Percentiles rank a stretch among this genome's conserved stretches.
Conservation (phyloP, 176 grass and related monocot species). For the Thalia dealbata region DNA sequence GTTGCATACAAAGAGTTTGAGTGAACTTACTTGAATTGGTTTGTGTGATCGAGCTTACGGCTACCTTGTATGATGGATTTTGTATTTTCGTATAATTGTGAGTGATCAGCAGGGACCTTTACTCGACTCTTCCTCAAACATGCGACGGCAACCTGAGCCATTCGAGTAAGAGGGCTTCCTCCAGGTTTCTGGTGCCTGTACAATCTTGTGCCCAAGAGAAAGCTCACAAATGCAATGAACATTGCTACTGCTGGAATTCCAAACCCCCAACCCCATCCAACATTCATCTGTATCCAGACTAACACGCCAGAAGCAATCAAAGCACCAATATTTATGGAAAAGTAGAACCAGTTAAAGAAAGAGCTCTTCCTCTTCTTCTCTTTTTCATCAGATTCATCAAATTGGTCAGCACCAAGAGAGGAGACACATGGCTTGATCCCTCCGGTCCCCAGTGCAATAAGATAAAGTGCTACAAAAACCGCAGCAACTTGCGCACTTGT, state of each 20-base stretch:
- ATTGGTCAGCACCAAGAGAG: constrained; percentile 3
- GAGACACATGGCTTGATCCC: constrained; percentile 12
- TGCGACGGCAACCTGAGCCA: not conserved
- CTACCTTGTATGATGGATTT: not conserved
- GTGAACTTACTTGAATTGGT: constrained; percentile 1
- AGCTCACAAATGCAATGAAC: not conserved
- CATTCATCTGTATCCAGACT: constrained; percentile 5
- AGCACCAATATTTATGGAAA: not conserved
- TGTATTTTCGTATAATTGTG: not conserved
- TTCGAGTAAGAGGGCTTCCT: constrained; percentile 1
- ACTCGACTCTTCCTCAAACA: not conserved
- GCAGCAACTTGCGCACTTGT: not conserved
- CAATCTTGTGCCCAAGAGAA: not conserved
- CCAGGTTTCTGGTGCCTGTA: constrained; percentile 10
- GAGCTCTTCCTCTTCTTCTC: constrained; percentile 14
- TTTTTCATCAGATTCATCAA: constrained; percentile 5
- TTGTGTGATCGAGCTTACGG: constrained; percentile 1
- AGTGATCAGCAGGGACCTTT: not conserved
- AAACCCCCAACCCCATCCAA: constrained; percentile 9
- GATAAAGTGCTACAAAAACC: not conserved
- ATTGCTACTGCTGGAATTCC: constrained; percentile 6
- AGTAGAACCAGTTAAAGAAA: constrained; percentile 8
- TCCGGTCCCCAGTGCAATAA: constrained; percentile 10
- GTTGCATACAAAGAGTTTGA: not conserved
- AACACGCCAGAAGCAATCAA: not conserved